A percentile compares a stretch with the other conserved stretches of the same genome.
These are phyloP conservation scores for Ascochyta lentis DNA, from an alignment of 2,329 filamentous ascomycete genomes.

Conservation along the genomic window DNA sequence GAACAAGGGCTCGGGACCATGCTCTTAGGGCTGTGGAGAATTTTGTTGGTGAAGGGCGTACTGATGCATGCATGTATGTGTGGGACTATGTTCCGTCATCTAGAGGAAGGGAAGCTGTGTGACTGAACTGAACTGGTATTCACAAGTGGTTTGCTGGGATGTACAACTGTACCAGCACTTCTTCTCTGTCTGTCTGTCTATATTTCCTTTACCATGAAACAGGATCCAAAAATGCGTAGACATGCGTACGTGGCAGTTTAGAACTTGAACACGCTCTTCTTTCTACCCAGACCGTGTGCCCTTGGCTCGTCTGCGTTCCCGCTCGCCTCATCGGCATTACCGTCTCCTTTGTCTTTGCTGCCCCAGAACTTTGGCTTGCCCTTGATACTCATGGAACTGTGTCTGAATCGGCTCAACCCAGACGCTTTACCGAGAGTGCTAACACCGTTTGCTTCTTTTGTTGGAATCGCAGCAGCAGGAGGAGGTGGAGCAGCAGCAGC, in stretches of 20 bases:
- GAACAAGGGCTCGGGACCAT: no score
- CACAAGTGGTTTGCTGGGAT: neutral
- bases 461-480: neutral
- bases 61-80: no score
- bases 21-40: no score
- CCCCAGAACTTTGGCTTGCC: conserved; percentile 75
- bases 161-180: neutral
- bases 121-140: neutral
- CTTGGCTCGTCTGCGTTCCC: conserved; percentile 50
- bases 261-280: conserved; percentile 67
- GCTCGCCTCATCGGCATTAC: conserved; percentile 20
- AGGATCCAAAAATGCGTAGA: neutral
- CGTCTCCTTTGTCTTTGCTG: conserved; percentile 48
- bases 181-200: neutral
- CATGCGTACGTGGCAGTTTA: conserved; percentile 5
- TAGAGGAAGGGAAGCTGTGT: no score
- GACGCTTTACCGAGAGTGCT: conserved; percentile 42
- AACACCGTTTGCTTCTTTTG: conserved; percentile 45
- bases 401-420: conserved; percentile 69
- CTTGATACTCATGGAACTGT: conserved; percentile 79
- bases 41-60: no score
- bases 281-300: conserved; percentile 71
- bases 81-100: no score
- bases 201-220: neutral
- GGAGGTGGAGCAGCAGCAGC: neutral